These are phyloP conservation scores for Raffaelea deltoideospora DNA, from an alignment of 2,329 filamentous ascomycete genomes.

Conservation along the genomic window DNA sequence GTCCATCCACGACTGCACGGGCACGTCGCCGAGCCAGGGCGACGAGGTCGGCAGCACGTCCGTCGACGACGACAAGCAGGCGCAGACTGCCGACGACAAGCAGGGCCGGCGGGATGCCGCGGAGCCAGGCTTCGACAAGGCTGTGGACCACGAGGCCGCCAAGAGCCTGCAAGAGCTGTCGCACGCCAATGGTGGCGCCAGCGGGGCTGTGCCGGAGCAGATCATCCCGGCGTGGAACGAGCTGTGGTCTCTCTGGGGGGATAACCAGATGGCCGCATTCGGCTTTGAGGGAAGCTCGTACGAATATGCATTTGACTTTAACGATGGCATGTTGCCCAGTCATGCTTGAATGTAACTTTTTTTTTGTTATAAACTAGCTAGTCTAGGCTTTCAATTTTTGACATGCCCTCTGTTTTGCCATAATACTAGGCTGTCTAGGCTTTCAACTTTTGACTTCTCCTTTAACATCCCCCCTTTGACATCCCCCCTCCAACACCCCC, in stretches of 20 bases:
- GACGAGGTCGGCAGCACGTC: slow-evolving; percentile 45
- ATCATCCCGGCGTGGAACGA: neutral
- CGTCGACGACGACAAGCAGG: neutral
- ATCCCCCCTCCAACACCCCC: too few relatives aligned
- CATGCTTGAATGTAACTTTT: too few relatives aligned
- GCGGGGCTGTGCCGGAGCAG: neutral
- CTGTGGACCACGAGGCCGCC: neutral
- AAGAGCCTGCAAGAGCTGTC: neutral
- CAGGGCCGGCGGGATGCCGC: neutral
- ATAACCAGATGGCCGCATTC: too few relatives aligned
- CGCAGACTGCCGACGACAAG: neutral
- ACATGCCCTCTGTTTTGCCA: too few relatives aligned
- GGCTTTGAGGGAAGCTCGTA: too few relatives aligned
- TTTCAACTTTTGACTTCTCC: too few relatives aligned
- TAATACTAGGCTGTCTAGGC: too few relatives aligned
- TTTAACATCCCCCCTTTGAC: too few relatives aligned
- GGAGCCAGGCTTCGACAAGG: neutral
- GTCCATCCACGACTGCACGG: slow-evolving; percentile 6
- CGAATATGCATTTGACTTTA: neutral
- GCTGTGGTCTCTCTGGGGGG: neutral
- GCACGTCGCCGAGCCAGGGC: neutral
- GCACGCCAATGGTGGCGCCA: neutral
- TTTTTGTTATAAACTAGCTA: too few relatives aligned
- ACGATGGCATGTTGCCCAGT: too few relatives aligned
- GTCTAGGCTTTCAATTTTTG: too few relatives aligned